Conservation (phyloP, 192 early-diverging fungal species). For the Podila epicladia region DNA sequence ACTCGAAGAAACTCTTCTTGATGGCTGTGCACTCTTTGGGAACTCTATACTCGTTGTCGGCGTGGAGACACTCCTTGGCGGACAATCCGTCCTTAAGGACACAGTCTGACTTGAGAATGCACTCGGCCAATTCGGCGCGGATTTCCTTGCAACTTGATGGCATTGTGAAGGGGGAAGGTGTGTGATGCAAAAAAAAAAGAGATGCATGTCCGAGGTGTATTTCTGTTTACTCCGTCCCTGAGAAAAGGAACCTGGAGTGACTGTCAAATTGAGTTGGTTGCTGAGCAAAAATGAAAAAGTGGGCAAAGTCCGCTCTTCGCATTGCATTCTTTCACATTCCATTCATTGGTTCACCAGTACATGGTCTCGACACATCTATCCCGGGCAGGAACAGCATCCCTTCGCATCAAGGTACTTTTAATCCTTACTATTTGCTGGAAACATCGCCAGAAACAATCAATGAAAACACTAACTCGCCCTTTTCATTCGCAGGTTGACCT, state of each 20-base stretch:
- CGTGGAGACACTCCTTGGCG: constrained; percentile 61
- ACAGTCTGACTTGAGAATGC: constrained; percentile 67
- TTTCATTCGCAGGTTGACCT: constrained; percentile 14
- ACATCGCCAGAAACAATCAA: no score
- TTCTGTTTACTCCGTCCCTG: no score
- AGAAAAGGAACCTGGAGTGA: no score
- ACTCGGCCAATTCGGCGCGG: constrained; percentile 62
- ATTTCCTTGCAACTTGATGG: constrained; percentile 69
- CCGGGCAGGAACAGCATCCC: constrained; percentile 17
- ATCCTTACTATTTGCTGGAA: no score
- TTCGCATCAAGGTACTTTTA: constrained; percentile 27
- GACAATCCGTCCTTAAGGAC: constrained; percentile 56
- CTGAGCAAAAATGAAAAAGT: background rate
- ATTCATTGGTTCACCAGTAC: background rate
- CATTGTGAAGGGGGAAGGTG: constrained; percentile 33
- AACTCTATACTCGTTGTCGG: constrained; percentile 59
- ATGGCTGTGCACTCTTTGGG: constrained; percentile 65
- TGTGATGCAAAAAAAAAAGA: background rate
- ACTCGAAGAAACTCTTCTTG: constrained; percentile 65
- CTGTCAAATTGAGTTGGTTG: no score
- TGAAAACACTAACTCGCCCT: no score
- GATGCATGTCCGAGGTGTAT: no score
- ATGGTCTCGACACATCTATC: constrained; percentile 40
- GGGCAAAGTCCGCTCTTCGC: background rate
- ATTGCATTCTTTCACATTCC: background rate